Base-by-base conservation (phyloP, 2,329 filamentous ascomycete species). In the Byssoonygena ceratinophila region DNA sequence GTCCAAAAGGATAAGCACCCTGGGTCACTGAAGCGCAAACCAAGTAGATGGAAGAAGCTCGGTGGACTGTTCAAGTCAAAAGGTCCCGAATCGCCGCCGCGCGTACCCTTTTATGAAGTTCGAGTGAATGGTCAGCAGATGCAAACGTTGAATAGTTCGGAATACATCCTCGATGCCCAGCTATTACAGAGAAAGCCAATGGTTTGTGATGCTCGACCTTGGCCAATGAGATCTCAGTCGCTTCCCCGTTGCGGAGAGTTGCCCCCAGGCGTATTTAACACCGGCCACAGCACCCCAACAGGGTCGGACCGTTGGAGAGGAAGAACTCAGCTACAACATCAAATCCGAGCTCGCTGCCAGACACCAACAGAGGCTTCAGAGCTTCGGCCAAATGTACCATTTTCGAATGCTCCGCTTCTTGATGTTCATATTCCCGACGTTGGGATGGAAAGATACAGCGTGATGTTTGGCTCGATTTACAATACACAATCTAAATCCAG, bases 391-490 rank as follows among this genome's bases (percentile, higher is more conserved):
- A n/a, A 11, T 23, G 23, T 4, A 18, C 6, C 4, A 7, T 39
- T 9, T 18, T 46, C 3, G 52, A 55, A 16, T 63, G 27, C 64
- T 8, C 68, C 71, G 1, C 66, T 84, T 5, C 71, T 96, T 18
- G 76, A 89, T 60, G 77, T 96, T 14, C 81, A 90, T 49, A 92
- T 96, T 53, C 90, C 91, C 0, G 78, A 79, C 46, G 77, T 86
- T 52, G 81, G 84, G 57, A 76, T 97, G 76, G 91, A 96, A 65
- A 76, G 91, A 46, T 97, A 95, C 60, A 95, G 89, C 60, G 79
- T 96, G 58, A 96, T 96, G 90, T 96, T 97, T 63, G 81, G 83
- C 52, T 79, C 79, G 34, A 74, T 96, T 5, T 71, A 95, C 23
- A 77, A 61, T 31, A 63, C 66, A 80, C 55, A 65, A 55, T 58